A percentile compares a stretch with the other conserved stretches of the same genome.
phyloP scores from a whole-genome alignment of 805 yeast species.

The Brettanomyces bruxellensis region DNA sequence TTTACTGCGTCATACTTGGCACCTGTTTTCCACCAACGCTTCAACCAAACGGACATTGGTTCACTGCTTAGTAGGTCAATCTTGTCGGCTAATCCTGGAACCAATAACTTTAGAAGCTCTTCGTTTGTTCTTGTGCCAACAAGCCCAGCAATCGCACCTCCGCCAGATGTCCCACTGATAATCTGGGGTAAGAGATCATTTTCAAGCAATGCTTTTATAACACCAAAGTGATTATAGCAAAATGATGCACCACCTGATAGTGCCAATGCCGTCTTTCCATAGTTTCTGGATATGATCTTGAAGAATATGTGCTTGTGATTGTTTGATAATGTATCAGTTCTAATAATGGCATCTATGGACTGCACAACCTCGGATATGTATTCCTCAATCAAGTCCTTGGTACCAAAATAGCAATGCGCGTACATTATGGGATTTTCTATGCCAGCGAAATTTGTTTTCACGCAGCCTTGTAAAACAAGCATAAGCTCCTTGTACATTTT shows the following conservation, averaged over 20 bases:
- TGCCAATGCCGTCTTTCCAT: constrained; percentile 65
- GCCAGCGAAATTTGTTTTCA: constrained; percentile 71
- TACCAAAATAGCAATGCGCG: constrained; percentile 69
- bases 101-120: constrained; percentile 47
- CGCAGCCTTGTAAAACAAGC: constrained; percentile 52
- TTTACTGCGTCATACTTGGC: constrained; percentile 68
- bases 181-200: constrained; percentile 58
- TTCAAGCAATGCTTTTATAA: constrained; percentile 61
- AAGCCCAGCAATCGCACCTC: constrained; percentile 68
- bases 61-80: constrained; percentile 63
- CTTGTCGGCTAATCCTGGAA: constrained; percentile 51
- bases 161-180: constrained; percentile 74
- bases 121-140: constrained; percentile 62
- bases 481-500: constrained; percentile 37
- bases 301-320: constrained; percentile 43
- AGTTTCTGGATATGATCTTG: constrained; percentile 49
- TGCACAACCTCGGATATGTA: constrained; percentile 45
- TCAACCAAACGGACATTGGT: constrained; percentile 48
- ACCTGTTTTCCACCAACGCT: constrained; percentile 64
- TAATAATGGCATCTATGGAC: constrained; percentile 35
- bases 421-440: constrained; percentile 63
- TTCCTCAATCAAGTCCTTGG: constrained; percentile 49
- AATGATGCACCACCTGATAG: constrained; percentile 77
- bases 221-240: constrained; percentile 71
- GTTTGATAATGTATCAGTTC: constrained; percentile 27